These are phyloP conservation scores for Fraxinus quadrangulata DNA, from an alignment of 257 asterid species.

Conservation along the genomic window DNA sequence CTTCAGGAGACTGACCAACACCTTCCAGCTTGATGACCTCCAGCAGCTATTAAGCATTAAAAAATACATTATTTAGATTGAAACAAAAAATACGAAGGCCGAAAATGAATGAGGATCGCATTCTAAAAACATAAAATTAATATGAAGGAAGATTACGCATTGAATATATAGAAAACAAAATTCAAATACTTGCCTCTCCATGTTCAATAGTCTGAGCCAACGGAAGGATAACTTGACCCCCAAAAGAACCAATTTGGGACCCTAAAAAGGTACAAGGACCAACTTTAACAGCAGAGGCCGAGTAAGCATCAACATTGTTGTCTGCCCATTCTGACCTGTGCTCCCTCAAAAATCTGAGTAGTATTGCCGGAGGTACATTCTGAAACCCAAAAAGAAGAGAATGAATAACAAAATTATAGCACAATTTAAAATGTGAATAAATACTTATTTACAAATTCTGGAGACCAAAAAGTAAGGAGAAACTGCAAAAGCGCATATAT, in stretches of 20 bases:
- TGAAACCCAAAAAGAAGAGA: constrained; percentile 32
- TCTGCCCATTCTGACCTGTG: constrained; percentile 98
- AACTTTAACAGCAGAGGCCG: constrained; percentile 73
- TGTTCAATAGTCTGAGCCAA: constrained; percentile 85
- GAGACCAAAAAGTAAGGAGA: not conserved
- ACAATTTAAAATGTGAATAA: not conserved
- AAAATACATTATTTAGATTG: not conserved
- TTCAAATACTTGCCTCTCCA: constrained; percentile 72
- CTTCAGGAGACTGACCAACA: constrained; percentile 67
- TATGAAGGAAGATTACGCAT: not conserved
- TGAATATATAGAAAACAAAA: not conserved
- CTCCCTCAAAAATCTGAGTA: constrained; percentile 78
- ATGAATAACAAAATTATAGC: not conserved
- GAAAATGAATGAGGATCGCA: not conserved
- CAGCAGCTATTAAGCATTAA: constrained; percentile 56
- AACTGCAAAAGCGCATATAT: constrained; percentile 1
- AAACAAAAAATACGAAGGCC: not conserved
- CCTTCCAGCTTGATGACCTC: constrained; percentile 89
- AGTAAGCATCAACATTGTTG: constrained; percentile 70
- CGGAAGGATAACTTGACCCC: constrained; percentile 86
- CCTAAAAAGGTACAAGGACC: constrained; percentile 67
- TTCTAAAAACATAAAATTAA: not conserved
- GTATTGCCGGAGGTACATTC: constrained; percentile 92
- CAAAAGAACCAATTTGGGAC: constrained; percentile 59
- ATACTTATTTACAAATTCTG: not conserved